A percentile compares a stretch with the other conserved stretches of the same genome.
Conservation (phyloP, 352 stramenopile genomes). For the Phytopythium litorale region DNA sequence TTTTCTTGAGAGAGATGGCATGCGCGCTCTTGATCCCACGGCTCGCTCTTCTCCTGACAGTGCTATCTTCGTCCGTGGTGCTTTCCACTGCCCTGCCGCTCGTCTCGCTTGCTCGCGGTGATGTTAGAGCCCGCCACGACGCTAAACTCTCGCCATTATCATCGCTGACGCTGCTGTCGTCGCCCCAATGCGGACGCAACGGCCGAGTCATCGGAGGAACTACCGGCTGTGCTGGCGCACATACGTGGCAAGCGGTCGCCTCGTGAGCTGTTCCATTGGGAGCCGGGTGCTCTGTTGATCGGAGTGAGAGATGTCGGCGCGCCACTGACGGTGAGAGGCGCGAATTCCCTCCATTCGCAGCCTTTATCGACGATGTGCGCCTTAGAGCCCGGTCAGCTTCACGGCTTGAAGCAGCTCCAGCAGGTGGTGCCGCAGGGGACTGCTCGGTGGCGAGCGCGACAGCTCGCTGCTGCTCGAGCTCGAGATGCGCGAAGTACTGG, state of each 20-base stretch:
- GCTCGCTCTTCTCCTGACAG: not conserved
- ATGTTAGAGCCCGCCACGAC: conserved; percentile 10
- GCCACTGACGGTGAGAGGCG: conserved; percentile 18
- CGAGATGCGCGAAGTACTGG: conserved; percentile 62
- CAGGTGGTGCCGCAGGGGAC: not conserved
- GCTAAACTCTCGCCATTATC: conserved; percentile 5
- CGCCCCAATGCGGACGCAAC: not conserved
- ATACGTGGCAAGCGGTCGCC: not conserved
- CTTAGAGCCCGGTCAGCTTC: conserved; percentile 8
- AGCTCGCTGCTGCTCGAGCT: conserved; percentile 45
- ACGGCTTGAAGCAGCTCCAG: not conserved
- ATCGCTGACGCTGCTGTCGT: not conserved
- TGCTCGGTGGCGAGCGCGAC: conserved; percentile 15
- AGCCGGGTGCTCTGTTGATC: not conserved
- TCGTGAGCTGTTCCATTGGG: not conserved
- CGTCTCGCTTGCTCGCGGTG: not conserved
- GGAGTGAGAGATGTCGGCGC: conserved; percentile 18
- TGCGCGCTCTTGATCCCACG: not conserved
- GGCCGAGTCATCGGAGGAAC: conserved; percentile 1
- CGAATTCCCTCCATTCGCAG: not conserved
- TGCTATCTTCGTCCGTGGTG: not conserved
- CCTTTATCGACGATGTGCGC: not conserved
- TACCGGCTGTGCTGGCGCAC: conserved; percentile 4
- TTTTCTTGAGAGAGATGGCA: not conserved
- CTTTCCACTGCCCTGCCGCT: not conserved